phyloP scores from a whole-genome alignment of 495 filamentous ascomycete species.

The Penicillium alfredii region DNA sequence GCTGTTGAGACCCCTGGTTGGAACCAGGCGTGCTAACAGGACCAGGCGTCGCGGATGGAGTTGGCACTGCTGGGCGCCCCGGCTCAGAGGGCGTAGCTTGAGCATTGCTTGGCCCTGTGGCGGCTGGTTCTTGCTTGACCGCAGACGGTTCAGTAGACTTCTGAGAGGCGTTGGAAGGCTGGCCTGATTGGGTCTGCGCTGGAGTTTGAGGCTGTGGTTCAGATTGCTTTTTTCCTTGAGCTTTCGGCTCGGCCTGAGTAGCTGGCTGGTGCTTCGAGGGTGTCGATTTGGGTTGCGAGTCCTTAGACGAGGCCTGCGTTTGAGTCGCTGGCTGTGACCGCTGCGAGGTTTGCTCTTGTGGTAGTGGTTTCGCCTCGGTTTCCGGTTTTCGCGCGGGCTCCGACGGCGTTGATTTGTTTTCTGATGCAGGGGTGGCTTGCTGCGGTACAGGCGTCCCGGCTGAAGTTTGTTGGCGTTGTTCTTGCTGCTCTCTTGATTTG shows the following conservation, averaged over 20 bases:
- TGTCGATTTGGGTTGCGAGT: conserved; percentile 22
- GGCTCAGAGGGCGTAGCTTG: conserved; percentile 16
- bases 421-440: conserved; percentile 19
- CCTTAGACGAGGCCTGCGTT: conserved; percentile 15
- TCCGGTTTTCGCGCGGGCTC: conserved; percentile 23
- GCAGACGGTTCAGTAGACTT: conserved; percentile 12
- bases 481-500: conserved; percentile 40
- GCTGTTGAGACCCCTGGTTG: conserved; percentile 14
- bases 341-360: conserved; percentile 28
- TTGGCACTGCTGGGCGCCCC: conserved; percentile 13
- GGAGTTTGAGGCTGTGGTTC: conserved; percentile 17
- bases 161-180: conserved; percentile 8
- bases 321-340: conserved; percentile 12
- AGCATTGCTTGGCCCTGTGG: background rate
- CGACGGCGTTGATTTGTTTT: conserved; percentile 21
- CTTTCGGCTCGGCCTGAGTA: conserved; percentile 20
- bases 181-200: conserved; percentile 7
- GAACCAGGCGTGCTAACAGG: conserved; percentile 19
- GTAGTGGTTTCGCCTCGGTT: conserved; percentile 19
- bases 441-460: conserved; percentile 14
- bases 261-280: conserved; percentile 20
- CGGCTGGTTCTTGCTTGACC: conserved; percentile 33
- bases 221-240: conserved; percentile 27
- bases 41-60: conserved; percentile 15
- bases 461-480: conserved; percentile 25